Percentiles rank a stretch among this genome's conserved stretches.
Conservation (phyloP, 371 early-diverging fungal genomes). For the Parasitella parasitica region DNA sequence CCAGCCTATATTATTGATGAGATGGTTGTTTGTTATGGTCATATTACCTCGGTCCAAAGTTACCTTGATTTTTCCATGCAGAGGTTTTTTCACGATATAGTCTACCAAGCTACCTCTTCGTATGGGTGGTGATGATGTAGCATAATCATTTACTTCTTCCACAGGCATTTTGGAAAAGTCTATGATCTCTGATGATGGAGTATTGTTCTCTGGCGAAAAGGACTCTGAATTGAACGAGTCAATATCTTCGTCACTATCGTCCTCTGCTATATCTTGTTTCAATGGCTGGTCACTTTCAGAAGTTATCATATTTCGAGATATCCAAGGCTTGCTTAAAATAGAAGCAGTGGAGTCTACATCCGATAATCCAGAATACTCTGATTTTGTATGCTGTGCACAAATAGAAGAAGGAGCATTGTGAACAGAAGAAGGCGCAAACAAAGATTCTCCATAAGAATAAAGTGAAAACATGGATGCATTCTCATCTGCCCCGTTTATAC, state of each 20-base stretch:
- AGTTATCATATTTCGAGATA: slow-evolving; percentile 5
- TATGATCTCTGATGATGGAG: background rate
- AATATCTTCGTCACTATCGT: background rate
- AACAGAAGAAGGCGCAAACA: slow-evolving; percentile 5
- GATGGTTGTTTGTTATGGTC: background rate
- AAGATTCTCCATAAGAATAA: slow-evolving; percentile 12
- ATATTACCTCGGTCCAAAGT: background rate
- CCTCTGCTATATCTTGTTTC: background rate
- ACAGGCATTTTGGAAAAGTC: background rate
- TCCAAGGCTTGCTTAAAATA: slow-evolving; percentile 21
- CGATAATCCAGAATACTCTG: slow-evolving; percentile 18
- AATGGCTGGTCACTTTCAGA: background rate
- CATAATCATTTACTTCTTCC: background rate
- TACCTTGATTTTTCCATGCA: slow-evolving; percentile 11
- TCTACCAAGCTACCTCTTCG: slow-evolving; percentile 19
- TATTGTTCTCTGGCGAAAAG: background rate
- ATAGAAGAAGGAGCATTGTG: slow-evolving; percentile 3
- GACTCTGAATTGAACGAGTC: background rate
- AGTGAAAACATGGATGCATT: slow-evolving; percentile 17
- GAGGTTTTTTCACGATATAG: slow-evolving; percentile 7
- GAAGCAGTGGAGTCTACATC: slow-evolving; percentile 24
- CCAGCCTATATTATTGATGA: slow-evolving; percentile 5
- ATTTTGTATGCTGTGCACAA: slow-evolving; percentile 11
- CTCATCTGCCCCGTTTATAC: slow-evolving; percentile 14
- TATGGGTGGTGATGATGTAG: background rate